A percentile compares a stretch with the other conserved stretches of the same genome.
These are phyloP conservation scores for Phytophthora cactorum DNA, from an alignment of 352 stramenopile genomes.

Conservation along the genomic window DNA sequence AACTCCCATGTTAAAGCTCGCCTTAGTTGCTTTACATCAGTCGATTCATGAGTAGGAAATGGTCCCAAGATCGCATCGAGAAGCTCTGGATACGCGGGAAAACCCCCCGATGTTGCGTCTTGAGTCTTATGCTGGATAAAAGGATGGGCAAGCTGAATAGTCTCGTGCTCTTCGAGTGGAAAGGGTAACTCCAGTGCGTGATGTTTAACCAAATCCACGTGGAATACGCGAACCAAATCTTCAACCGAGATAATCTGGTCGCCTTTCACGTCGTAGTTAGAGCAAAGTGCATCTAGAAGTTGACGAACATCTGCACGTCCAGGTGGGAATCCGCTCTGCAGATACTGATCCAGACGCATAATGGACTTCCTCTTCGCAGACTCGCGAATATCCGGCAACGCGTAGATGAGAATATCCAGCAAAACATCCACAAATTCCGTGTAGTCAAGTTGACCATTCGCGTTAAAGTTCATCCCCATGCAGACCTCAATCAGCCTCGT, in stretches of 20 bases:
- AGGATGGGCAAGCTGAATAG: constrained; percentile 29
- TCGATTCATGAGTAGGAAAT: not conserved
- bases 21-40: not conserved
- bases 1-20: constrained; percentile 40
- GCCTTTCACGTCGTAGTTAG: constrained; percentile 54
- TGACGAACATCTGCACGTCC: constrained; percentile 14
- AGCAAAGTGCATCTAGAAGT: constrained; percentile 47
- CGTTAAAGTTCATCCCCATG: constrained; percentile 68
- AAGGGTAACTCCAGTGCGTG: constrained; percentile 41
- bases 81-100: constrained; percentile 46
- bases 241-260: constrained; percentile 42
- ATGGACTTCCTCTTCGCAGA: constrained; percentile 30
- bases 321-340: constrained; percentile 48
- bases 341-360: constrained; percentile 43
- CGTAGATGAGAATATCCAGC: constrained; percentile 66
- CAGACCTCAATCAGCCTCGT: constrained; percentile 58
- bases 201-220: constrained; percentile 42
- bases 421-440: constrained; percentile 56
- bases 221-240: constrained; percentile 46
- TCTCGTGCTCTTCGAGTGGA: constrained; percentile 48
- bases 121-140: constrained; percentile 16
- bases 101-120: constrained; percentile 2
- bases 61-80: constrained; percentile 46
- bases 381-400: constrained; percentile 25
- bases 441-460: constrained; percentile 56